Percentiles rank a stretch among this genome's conserved stretches.
Evolutionary conservation across 495 filamentous ascomycete species (phyloP).

Genomic region (Talaromyces liani): DNA sequence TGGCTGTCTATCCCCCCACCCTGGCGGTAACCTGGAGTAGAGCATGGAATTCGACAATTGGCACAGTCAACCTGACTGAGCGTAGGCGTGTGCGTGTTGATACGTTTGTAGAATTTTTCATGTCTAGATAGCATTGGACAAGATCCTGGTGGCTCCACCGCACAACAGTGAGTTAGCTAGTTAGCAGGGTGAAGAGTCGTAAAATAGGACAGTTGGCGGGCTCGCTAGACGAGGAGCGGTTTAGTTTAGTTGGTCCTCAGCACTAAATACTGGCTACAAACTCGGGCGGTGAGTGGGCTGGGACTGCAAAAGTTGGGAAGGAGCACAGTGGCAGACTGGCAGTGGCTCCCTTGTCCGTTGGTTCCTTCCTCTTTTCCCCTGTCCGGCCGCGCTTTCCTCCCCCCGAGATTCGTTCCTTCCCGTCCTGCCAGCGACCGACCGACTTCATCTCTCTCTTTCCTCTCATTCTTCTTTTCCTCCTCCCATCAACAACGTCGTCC

Average conservation of each 20-base stretch:
- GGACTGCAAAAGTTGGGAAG: not conserved
- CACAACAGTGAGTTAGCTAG: not conserved
- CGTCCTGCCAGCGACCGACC: not conserved
- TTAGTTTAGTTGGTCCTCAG: not conserved
- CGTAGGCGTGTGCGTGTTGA: not conserved
- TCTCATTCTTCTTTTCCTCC: conserved; percentile 11
- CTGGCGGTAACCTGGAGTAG: not conserved
- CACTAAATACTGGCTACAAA: not conserved
- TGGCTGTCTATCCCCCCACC: not conserved
- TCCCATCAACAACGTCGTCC: conserved; percentile 9
- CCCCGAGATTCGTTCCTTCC: not conserved
- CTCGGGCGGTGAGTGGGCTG: conserved; percentile 9
- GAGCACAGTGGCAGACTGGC: not conserved
- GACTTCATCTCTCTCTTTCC: conserved; percentile 5
- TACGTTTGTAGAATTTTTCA: not conserved
- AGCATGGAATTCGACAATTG: not conserved
- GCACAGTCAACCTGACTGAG: not conserved
- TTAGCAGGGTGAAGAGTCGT: not conserved
- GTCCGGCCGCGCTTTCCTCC: conserved; percentile 6
- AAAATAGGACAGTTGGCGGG: conserved; percentile 1
- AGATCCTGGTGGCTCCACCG: not conserved
- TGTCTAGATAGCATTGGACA: not conserved
- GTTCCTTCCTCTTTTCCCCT: conserved; percentile 13
- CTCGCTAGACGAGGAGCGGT: not conserved
- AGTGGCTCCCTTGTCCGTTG: not conserved